phyloP scores from a whole-genome alignment of 1,139 yeast species.

The Lodderomyces elongisporus region DNA sequence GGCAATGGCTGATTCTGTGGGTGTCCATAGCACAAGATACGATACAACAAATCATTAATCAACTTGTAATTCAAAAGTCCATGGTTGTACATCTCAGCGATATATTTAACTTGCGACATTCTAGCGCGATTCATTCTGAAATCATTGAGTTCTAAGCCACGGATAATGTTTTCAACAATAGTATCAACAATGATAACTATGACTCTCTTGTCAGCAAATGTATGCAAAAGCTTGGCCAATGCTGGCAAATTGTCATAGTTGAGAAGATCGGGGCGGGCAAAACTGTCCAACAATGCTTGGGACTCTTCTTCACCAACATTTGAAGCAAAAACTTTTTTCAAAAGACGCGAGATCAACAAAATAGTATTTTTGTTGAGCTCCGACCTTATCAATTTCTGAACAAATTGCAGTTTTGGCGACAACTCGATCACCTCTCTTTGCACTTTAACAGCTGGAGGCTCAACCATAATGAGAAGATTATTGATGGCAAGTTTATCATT shows the following conservation, averaged over 20 bases:
- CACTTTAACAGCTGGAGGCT: constrained; percentile 47
- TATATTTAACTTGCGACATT: constrained; percentile 55
- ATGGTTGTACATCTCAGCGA: constrained; percentile 53
- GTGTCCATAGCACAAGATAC: constrained; percentile 65
- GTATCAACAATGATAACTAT: constrained; percentile 53
- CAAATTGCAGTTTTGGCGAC: constrained; percentile 44
- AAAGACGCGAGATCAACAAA: constrained; percentile 30
- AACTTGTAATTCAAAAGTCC: constrained; percentile 45
- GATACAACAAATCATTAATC: constrained; percentile 52
- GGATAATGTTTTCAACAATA: constrained; percentile 55
- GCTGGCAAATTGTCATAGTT: constrained; percentile 50
- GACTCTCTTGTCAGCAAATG: constrained; percentile 29
- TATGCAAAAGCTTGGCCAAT: constrained; percentile 46
- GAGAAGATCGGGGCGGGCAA: constrained; percentile 59
- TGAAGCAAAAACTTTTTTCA: constrained; percentile 45
- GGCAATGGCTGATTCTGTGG: constrained; percentile 58
- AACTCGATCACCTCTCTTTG: constrained; percentile 18
- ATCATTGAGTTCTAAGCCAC: constrained; percentile 65
- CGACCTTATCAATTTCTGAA: constrained; percentile 44
- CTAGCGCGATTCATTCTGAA: constrained; percentile 58
- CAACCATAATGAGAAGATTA: constrained; percentile 53
- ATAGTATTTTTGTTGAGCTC: constrained; percentile 43
- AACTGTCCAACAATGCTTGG: constrained; percentile 44
- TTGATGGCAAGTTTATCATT: constrained; percentile 59
- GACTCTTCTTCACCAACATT: constrained; percentile 32